Percentiles rank a stretch among this genome's conserved stretches.
phyloP scores from a whole-genome alignment of 768 basidiomycete genomes.

The Coprinellus aureogranulatus region DNA sequence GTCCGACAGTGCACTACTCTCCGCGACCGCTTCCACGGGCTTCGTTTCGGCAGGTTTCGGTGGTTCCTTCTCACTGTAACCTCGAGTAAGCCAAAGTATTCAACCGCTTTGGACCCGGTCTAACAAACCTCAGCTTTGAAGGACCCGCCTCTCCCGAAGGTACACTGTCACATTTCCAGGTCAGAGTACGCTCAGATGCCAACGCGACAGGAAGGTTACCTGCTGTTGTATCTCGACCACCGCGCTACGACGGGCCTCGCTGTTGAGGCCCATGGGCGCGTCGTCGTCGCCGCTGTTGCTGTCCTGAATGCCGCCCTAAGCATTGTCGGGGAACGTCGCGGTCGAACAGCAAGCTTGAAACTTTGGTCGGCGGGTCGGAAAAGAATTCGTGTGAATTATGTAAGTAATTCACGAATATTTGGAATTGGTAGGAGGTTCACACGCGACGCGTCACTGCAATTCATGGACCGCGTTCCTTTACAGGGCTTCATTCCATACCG shows the following conservation, averaged over 20 bases:
- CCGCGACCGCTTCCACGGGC: no score
- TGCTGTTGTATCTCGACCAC: constrained; percentile 4
- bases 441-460: constrained; percentile 7
- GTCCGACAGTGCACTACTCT: not conserved
- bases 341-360: not conserved
- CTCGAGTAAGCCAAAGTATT: no score
- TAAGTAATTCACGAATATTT: not conserved
- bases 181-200: no score
- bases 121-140: not conserved
- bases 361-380: no score
- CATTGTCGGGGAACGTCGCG: not conserved
- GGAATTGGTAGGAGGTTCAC: not conserved
- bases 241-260: not conserved
- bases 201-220: not conserved
- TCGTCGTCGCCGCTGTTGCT: not conserved
- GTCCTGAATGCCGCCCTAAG: not conserved
- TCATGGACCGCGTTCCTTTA: not conserved
- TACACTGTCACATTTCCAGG: no score
- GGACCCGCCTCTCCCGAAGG: not conserved
- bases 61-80: no score
- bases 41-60: no score
- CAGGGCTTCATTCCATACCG: not conserved
- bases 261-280: not conserved
- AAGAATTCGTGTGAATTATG: not conserved
- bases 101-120: no score